phyloP scores from a whole-genome alignment of 2,329 filamentous ascomycete species.

The Meredithiella fracta region DNA sequence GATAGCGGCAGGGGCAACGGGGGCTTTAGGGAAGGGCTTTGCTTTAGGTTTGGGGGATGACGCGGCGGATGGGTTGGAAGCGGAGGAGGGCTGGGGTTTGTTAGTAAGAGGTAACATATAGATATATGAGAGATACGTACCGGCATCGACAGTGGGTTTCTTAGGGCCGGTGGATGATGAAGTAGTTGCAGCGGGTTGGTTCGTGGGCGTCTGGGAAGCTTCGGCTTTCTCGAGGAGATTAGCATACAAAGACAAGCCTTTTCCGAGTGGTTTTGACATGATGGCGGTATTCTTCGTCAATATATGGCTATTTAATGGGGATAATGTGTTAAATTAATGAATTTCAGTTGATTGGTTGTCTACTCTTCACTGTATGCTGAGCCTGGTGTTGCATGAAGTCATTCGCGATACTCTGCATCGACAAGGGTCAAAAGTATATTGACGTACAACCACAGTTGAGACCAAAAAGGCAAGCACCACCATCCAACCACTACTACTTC shows the following conservation, averaged over 20 bases:
- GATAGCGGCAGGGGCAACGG: slow-evolving; percentile 18
- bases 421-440: slow-evolving; percentile 3
- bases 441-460: background rate
- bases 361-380: too few relatives aligned
- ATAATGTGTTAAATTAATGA: background rate
- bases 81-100: slow-evolving; percentile 41
- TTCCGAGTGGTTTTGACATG: background rate
- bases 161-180: slow-evolving; percentile 33
- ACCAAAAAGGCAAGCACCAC: background rate
- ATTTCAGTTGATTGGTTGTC: background rate
- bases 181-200: slow-evolving; percentile 16
- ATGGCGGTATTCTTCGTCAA: background rate
- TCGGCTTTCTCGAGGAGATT: slow-evolving; percentile 52
- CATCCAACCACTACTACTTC: too few relatives aligned
- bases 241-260: slow-evolving; percentile 60
- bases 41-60: slow-evolving; percentile 42
- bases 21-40: slow-evolving; percentile 30
- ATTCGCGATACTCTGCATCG: background rate
- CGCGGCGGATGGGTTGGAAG: slow-evolving; percentile 75
- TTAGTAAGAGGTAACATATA: background rate
- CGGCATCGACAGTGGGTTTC: slow-evolving; percentile 42
- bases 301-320: background rate
- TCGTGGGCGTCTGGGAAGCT: slow-evolving; percentile 25
- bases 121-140: slow-evolving; percentile 15
- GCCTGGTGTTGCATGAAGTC: too few relatives aligned